Base-by-base conservation (phyloP, 495 filamentous ascomycete species). In the Letharia columbiana region DNA sequence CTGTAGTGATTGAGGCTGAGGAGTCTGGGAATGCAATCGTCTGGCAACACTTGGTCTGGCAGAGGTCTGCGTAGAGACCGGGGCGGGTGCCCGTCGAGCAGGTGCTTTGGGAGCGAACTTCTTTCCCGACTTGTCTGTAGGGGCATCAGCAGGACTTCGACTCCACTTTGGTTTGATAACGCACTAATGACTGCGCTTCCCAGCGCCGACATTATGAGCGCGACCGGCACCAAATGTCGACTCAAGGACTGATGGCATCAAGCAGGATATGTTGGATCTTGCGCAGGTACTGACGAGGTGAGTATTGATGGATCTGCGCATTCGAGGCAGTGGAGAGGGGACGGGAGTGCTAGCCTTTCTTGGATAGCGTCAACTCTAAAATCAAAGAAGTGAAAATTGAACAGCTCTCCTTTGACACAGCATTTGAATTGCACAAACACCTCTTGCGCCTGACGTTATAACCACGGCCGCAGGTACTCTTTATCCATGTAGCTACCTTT, bases 121-220 rank as follows among this genome's bases (percentile, higher is more conserved):
- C 71, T 81, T 83, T 71, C 79, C 78, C 66, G 80, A 82, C 73
- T 83, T 83, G 64, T 83, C 81, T 82, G 56, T 10, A 68, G 31
- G 58, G 31, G 54, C 50, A 63, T 60, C 28, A 63, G 68, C 68
- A 44, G 62, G 67, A 54, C 8, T 20, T 17, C 44, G 28, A 31
- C 40, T 18, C 20, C 31, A n/a, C 1, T 40, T 50, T 56, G 40
- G 20, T 42, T 41, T 3, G 20, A 39, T 39, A 28, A 75, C 81
- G 68, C 72, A 85, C 83, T 86, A 66, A 86, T 83, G 31, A 77
- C 79, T 66, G 84, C 85, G 71, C 82, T 84, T 57, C 81, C 83
- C 45, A 86, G 80, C 33, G 80, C 75, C 66, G 81, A 79, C 80
- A 85, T 84, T 64, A 68, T 73, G 69, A 49, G 70, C 74, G 74